Evolutionary conservation across 2,329 filamentous ascomycete species (phyloP).

Genomic region (Bipolaris sorokiniana): DNA sequence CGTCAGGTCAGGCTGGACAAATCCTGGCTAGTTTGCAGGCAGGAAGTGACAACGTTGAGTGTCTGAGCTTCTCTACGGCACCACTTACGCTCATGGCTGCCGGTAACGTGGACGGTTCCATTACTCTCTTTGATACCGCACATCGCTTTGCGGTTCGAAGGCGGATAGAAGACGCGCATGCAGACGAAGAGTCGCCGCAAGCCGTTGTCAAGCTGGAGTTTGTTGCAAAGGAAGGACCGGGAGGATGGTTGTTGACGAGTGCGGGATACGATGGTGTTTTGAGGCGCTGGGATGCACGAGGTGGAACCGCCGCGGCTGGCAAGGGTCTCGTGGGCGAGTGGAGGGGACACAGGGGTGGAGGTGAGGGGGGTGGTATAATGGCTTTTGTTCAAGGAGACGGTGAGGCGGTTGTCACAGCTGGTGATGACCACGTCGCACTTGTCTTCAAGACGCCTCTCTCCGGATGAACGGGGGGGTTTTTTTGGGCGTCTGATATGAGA

Average conservation of each 20-base stretch:
- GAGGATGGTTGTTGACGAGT: conserved; percentile 76
- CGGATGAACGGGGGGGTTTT: conserved; percentile 1
- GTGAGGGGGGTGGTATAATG: conserved; percentile 85
- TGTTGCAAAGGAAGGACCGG: conserved; percentile 58
- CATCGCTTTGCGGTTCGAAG: conserved; percentile 86
- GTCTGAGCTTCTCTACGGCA: conserved; percentile 68
- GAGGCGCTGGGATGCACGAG: conserved; percentile 81
- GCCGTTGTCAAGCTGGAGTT: conserved; percentile 95
- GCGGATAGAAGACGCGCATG: conserved; percentile 81
- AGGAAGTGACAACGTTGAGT: conserved; percentile 80
- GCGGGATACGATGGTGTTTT: conserved; percentile 93
- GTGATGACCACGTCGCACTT: conserved; percentile 69
- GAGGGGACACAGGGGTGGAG: conserved; percentile 84
- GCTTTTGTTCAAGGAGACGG: conserved; percentile 86
- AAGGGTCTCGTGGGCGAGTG: conserved; percentile 82
- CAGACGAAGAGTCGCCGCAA: conserved; percentile 72
- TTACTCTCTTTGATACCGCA: conserved; percentile 85
- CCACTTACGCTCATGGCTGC: conserved; percentile 67
- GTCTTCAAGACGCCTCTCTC: conserved; percentile 35
- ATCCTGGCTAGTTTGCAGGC: conserved; percentile 85
- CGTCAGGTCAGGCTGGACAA: conserved; percentile 64
- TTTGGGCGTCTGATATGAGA: background rate
- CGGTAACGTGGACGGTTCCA: conserved; percentile 69
- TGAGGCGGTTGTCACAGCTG: conserved; percentile 81
- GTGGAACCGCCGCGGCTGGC: conserved; percentile 68